These are phyloP conservation scores for Sporisorium scitamineum DNA, from an alignment of 1,284 basidiomycete species.

Conservation along the genomic window DNA sequence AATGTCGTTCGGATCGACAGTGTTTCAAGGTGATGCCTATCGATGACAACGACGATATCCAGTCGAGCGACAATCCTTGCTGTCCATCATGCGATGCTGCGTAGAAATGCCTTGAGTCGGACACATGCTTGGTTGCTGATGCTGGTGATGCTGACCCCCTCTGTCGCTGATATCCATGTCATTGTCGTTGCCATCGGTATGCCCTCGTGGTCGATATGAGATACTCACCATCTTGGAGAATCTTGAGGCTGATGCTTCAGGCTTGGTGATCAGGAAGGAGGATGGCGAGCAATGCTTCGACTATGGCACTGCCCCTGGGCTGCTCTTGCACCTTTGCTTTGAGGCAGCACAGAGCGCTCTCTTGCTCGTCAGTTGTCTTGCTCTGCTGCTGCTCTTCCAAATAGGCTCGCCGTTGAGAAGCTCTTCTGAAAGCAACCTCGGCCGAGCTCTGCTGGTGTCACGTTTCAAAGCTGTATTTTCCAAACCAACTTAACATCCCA, in stretches of 20 bases:
- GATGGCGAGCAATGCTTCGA: constrained; percentile 19
- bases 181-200: constrained; percentile 5
- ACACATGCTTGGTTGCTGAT: background rate
- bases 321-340: background rate
- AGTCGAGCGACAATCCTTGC: background rate
- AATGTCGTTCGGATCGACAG: too few relatives aligned
- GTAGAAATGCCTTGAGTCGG: background rate
- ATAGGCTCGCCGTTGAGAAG: background rate
- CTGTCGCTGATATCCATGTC: background rate
- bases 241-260: constrained; percentile 53
- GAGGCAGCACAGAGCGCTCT: background rate
- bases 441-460: constrained; percentile 7
- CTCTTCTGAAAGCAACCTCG: background rate
- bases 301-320: constrained; percentile 8
- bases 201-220: too few relatives aligned
- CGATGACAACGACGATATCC: background rate
- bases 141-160: background rate
- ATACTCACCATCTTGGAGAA: constrained; percentile 54
- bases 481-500: constrained; percentile 12
- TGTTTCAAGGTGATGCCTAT: background rate
- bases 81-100: background rate
- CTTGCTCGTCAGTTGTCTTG: background rate
- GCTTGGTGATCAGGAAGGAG: constrained; percentile 53
- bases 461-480: background rate
- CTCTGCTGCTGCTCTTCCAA: constrained; percentile 1